Evolutionary conservation across 805 yeast species (phyloP), one percentile per base, ranked within the genome.

Genomic region (Lipomyces japonicus): DNA sequence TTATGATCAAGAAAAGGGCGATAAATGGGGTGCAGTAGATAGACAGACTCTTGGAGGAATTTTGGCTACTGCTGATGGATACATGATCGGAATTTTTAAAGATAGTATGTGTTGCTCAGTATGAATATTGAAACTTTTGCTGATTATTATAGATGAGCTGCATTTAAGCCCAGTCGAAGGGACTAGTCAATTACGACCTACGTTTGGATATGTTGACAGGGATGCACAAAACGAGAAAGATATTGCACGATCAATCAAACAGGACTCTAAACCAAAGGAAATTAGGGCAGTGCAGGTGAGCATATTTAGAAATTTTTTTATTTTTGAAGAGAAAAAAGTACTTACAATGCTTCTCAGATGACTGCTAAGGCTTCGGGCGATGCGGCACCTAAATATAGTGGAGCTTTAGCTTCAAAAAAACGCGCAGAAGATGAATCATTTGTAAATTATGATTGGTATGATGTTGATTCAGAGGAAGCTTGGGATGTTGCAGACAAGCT

Each of bases 131-230:
- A 18, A 14, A 46, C 22, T 7, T 4, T 14, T 14, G 32, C 16
- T 49, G 3, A 35, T 16, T 6, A 21, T 4, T 22, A n/a, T 40
- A 39, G 61, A 48, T 4, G 80, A 75, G 59, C 61, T 88, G 5
- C 79, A 85, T 43, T 65, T 91, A 53, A 67, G 78, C 1, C 86
- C 91, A 1, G 72, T 90, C 1, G 76, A 79, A 31, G 74, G 80
- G 19, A 78, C 85, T 0, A 78, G 84, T 0, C 97, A 91, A 66
- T 66, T 93, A 53, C 76, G 96, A 58, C 93, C 97, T 2, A 77
- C 78, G 60, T 87, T 93, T 69, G 77, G 76, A 57, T 86, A 90
- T 63, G 79, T 89, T 38, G 95, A 89, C 64, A 80, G 75, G 36
- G 69, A 74, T 47, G 48, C 55, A 3, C 78, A 74, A 50, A 71